A percentile compares a stretch with the other conserved stretches of the same genome.
Conservation (phyloP, 331 rosid species). For the Erythrophleum ivorense region DNA sequence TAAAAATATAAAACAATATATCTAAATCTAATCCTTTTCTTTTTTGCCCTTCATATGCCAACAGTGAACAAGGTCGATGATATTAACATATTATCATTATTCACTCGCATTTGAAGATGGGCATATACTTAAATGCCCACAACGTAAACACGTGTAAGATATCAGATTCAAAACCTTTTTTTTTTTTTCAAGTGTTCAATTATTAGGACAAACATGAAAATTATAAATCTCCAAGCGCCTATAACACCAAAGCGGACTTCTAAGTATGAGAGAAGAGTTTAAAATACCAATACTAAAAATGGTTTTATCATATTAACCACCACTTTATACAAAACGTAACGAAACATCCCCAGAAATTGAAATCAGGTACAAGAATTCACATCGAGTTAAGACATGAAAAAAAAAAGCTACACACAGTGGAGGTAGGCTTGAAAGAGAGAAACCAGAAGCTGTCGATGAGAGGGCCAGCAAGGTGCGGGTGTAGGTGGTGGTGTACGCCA, state of each 20-base stretch:
- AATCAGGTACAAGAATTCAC: background rate
- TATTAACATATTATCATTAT: no score
- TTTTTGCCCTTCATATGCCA: background rate
- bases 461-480: background rate
- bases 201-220: background rate
- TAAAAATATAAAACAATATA: no score
- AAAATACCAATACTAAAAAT: background rate
- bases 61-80: background rate
- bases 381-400: constrained; percentile 2
- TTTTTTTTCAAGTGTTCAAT: background rate
- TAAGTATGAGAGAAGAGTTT: background rate
- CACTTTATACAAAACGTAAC: background rate
- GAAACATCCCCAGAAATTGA: constrained; percentile 22
- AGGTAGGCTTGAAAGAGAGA: background rate
- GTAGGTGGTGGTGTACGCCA: background rate
- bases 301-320: background rate
- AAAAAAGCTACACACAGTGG: background rate
- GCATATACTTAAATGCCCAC: no score
- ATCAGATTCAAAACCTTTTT: no score
- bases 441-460: background rate
- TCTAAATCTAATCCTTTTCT: background rate
- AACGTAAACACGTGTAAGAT: no score
- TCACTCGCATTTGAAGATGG: no score
- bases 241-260: background rate
- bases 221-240: background rate